Base-by-base conservation (phyloP, 257 asterid species). In the Osmanthus fragrans region DNA sequence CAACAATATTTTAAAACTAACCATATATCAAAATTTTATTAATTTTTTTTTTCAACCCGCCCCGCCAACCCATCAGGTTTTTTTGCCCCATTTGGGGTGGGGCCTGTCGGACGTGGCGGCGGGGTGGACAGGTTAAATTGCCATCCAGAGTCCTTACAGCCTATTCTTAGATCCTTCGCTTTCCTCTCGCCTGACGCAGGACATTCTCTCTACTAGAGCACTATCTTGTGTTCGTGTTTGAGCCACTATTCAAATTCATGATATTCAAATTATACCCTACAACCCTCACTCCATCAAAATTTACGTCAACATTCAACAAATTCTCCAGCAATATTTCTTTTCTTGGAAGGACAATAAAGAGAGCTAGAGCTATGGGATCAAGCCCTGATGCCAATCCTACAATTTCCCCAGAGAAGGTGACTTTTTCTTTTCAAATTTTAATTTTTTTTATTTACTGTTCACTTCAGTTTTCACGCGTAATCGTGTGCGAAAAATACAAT, bases 351-450 rank as follows among this genome's bases (percentile, higher is more conserved):
- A 63, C 32, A 3, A 10, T 54, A 7, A 54, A n/a, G n/a, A 47
- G 56, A 47, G 56, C 12, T 36, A 21, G 33, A 60, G 15, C 30
- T 3, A 63, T 63, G 69, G 33, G 19, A 63, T 32, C 77, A 25
- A 56, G 70, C 70, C 47, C 79, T 27, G 39, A 12, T 4, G 64
- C 13, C 3, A 16, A 19, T 15, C 29, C 64, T 63, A 60, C 70
- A 63, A 75, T 37, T 58, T 64, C 64, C 56, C 16, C 30, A 15
- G 65, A 18, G 37, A 9, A 42, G 45, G 79, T 75, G 79, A 75
- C 65, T 29, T 18, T 21, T 60, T 63, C 12, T 39, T 60, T 42
- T 21, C 8, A 11, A 7, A 5, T 19, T 19, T 73, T 3, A 3
- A 42, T 5, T 47, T 37, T 47, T 37, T 64, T 29, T 33, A 27